Evolutionary conservation across 768 basidiomycete species (phyloP), one percentile per base, ranked within the genome.

Genomic region (Rhodosporidiobolus sp.): DNA sequence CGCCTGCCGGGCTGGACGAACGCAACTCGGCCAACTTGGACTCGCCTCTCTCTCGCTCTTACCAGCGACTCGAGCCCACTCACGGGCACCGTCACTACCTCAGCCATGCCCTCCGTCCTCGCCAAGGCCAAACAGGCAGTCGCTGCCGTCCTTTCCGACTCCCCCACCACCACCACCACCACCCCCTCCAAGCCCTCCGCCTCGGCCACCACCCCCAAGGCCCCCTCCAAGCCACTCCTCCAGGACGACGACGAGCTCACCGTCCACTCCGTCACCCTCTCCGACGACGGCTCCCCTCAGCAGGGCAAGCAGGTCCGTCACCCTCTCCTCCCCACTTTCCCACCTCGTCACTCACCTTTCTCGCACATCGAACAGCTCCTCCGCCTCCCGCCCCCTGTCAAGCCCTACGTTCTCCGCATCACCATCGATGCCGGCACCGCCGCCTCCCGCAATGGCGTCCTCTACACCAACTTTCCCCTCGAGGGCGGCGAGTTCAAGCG

Each of bases 391-490:
- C 93, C 96, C 19, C 92, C 94, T 32, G 86, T 88, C 79, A 73
- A 55, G 1, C 83, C 83, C 26, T 99, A 98, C 80, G 86, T 98
- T 60, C 83, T 99, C 35, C 88, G 96, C 64, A 90, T 99, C 48
- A 89, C 90, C 28, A 85, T 98, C 61, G 90, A 94, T 58, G 91
- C 95, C 1, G 96, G 96, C 12, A 94, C 94, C 4, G 89, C 92
- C 4, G 92, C 92, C 17, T 87, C 91, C 14, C 88, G 87, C 78
- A 91, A 94, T 78, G 96, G 94, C 63, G 86, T 93, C 2, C 90
- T 99, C 81, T 92, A 89, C 83, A 95, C 94, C 69, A 97, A 98
- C 80, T 97, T 98, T 78, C 96, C 96, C 3, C 85, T 99, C 11
- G 91, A 98, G 76, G 95, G 94, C 8, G 92, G 93, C 46, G 82